phyloP scores from a whole-genome alignment of 129 eudicot species.

The Ambrosia artemisiifolia region DNA sequence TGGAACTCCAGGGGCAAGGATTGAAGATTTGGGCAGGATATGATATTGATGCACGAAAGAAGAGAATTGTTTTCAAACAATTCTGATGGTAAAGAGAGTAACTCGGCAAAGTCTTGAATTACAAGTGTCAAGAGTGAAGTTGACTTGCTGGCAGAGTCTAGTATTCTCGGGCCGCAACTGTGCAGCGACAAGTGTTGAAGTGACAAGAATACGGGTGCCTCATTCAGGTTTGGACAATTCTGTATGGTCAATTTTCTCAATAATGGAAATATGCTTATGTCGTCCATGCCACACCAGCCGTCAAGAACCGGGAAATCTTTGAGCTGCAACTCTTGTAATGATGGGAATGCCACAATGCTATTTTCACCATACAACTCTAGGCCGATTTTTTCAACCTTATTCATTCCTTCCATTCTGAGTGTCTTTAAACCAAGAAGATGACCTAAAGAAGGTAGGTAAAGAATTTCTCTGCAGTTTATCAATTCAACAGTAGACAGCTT shows the following conservation, averaged over 20 bases:
- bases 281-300: constrained; percentile 2
- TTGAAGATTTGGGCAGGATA: constrained; percentile 33
- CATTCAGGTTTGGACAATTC: constrained; percentile 15
- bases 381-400: constrained; percentile 9
- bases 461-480: constrained; percentile 24
- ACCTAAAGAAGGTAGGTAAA: constrained; percentile 23
- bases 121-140: constrained; percentile 26
- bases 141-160: constrained; percentile 2
- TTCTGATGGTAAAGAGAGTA: constrained; percentile 20
- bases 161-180: constrained; percentile 6
- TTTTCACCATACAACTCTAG: constrained; percentile 21
- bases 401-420: constrained; percentile 30
- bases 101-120: constrained; percentile 13
- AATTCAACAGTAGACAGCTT: constrained; percentile 15
- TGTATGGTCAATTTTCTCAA: constrained; percentile 13
- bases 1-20: constrained; percentile 22
- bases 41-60: constrained; percentile 15
- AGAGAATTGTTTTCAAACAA: constrained; percentile 14
- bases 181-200: constrained; percentile 22
- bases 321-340: constrained; percentile 23
- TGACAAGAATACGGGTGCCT: constrained; percentile 19
- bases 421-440: constrained; percentile 28
- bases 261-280: constrained; percentile 17
- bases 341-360: constrained; percentile 26
- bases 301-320: constrained; percentile 18